These are phyloP conservation scores for Hyphopichia burtonii DNA, from an alignment of 1,139 yeast species.

Conservation along the genomic window DNA sequence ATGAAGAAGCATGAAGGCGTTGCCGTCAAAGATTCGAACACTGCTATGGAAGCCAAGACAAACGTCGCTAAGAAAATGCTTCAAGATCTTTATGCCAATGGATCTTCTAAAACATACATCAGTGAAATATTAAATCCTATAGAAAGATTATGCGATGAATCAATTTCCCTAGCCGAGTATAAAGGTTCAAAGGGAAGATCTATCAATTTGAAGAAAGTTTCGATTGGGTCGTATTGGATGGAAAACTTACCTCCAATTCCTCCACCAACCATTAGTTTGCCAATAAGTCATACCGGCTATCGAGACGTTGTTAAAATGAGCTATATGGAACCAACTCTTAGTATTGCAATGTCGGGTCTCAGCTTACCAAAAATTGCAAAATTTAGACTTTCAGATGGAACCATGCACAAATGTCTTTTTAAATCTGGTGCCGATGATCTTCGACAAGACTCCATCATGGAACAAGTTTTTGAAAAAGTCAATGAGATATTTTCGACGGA, in stretches of 20 bases:
- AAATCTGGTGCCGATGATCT: constrained; percentile 91
- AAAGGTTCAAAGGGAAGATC: constrained; percentile 36
- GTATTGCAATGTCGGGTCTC: constrained; percentile 75
- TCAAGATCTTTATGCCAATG: constrained; percentile 19
- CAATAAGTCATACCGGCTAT: constrained; percentile 48
- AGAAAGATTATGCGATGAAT: constrained; percentile 48
- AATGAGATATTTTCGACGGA: constrained; percentile 64
- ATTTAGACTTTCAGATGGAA: constrained; percentile 57
- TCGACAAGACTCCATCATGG: constrained; percentile 96
- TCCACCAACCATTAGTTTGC: constrained; percentile 60
- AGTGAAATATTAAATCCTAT: constrained; percentile 32
- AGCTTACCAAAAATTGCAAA: constrained; percentile 81
- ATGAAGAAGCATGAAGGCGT: constrained; percentile 45
- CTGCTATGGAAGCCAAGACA: constrained; percentile 45
- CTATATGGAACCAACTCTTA: constrained; percentile 43
- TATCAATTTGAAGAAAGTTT: constrained; percentile 34
- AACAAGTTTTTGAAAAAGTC: constrained; percentile 89
- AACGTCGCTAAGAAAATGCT: constrained; percentile 52
- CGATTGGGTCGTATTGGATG: constrained; percentile 59
- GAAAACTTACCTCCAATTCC: constrained; percentile 54
- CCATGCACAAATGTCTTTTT: constrained; percentile 54
- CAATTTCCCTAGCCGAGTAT: constrained; percentile 51
- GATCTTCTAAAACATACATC: constrained; percentile 2
- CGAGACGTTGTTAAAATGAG: constrained; percentile 47
- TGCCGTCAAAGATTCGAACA: constrained; percentile 26